Evolutionary conservation across 345 rosid species (phyloP), one percentile per base, ranked within the genome.

Genomic region (Moricandia arvensis): DNA sequence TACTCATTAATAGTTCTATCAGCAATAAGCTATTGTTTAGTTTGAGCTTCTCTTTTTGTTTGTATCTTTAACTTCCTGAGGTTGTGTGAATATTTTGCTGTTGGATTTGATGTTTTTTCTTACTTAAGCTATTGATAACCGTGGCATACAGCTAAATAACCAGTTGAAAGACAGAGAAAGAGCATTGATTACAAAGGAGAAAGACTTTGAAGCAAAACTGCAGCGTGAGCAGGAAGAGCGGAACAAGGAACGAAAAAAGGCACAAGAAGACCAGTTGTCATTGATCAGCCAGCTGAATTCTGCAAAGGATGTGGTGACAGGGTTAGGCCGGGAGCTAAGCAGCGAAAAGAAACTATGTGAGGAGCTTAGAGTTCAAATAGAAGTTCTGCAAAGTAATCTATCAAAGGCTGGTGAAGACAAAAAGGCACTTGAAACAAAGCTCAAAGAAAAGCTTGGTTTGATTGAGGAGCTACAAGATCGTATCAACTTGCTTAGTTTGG

Each of bases 91-190:
- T 59, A 21, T 45, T 33, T 10, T 63, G 2, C 8, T 54, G 15
- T 57, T 70, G 10, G 62, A 59, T 59, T 11, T 29, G 34, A 53
- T 51, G 3, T 11, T 41, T 12, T 64, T 38, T 7, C 67, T 67
- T 34, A 58, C 41, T 49, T 64, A n/a, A 41, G 34, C 60, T 45
- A 24, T 26, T 2, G 15, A 18, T 68, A 71, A 66, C 4, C 33
- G 51, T 75, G 27, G 61, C 7, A 13, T 34, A 54, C 89, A 95
- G 99, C 83, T 95, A 82, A 80, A 81, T 73, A 83, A 59, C 66
- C 80, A 81, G 75, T 80, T 95, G 82, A 81, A 80, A 82, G 92
- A 89, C 43, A 87, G 87, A 69, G 97, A 90, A 83, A 87, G 83
- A 77, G 81, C 88, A 30, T 54, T 87, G 18, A 17, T 66, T 62